Evolutionary conservation across 768 basidiomycete species (phyloP).

Genomic region (Amanita pseudoporphyria): DNA sequence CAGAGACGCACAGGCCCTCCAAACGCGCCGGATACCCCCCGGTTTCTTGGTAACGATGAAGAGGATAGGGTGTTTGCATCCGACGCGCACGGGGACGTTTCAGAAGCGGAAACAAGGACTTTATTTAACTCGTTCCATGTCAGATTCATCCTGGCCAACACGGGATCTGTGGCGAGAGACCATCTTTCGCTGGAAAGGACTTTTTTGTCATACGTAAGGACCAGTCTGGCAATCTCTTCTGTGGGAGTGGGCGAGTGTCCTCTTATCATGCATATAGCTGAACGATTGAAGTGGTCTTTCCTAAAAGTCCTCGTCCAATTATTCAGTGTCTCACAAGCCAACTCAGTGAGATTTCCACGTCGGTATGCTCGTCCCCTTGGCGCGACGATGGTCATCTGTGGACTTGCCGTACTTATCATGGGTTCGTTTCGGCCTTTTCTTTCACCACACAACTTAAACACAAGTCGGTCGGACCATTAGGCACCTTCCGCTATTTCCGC

Average conservation of each 20-base stretch:
- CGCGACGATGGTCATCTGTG: constrained; percentile 1
- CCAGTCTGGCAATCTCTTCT: constrained; percentile 41
- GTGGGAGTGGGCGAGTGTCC: constrained; percentile 39
- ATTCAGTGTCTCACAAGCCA: neutral
- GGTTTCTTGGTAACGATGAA: neutral
- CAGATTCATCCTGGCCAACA: constrained; percentile 28
- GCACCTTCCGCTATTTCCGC: constrained; percentile 1
- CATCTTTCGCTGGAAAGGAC: constrained; percentile 52
- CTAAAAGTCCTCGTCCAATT: constrained; percentile 5
- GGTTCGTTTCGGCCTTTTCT: neutral
- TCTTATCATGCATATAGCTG: neutral
- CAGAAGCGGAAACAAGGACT: neutral
- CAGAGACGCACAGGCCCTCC: neutral
- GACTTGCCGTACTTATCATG: constrained; percentile 3
- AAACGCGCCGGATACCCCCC: neutral
- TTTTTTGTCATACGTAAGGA: constrained; percentile 47
- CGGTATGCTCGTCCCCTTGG: constrained; percentile 2
- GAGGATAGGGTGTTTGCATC: no score
- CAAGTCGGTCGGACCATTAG: neutral
- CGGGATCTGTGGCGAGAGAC: constrained; percentile 45
- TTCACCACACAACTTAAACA: neutral
- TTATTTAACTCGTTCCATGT: constrained; percentile 1
- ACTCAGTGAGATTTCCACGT: neutral
- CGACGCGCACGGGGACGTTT: no score
- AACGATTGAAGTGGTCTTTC: neutral